Evolutionary conservation across 768 basidiomycete species (phyloP), one percentile per base, ranked within the genome.

Genomic region (Tubosaeta sp.): DNA sequence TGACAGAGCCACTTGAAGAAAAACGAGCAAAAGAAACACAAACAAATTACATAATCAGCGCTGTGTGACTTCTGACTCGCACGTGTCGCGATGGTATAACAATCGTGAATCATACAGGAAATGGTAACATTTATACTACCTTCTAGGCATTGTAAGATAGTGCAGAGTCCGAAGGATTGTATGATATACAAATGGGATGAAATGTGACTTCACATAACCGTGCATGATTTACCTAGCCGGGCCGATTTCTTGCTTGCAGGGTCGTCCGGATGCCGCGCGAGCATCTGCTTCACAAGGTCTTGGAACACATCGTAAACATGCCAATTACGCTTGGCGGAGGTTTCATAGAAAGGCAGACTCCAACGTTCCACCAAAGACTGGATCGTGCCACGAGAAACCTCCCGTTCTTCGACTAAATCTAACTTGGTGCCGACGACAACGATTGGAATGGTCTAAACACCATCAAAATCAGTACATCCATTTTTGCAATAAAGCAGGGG

Each of bases 381-480:
- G 32, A 91, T 86, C 0, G 80, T 81, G 38, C 65, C 72, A 43
- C 77, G 74, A 16, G 82, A 80, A 6, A 94, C 87, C 64, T 92
- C 88, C 31, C 92, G 80, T 66, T 94, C 91, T 53, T 79, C 83
- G 26, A 79, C 79, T 35, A 94, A 78, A 65, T 94, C 92, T 38
- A 86, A 74, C 66, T 92, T 91, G 29, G 91, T 92, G 39, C 91
- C 91, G 9, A 91, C 91, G 14, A 93, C 79, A 11, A 92, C 86
- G 56, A 94, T 88, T 9, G 91, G 92, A 17, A 91, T 71, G 29
- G 71, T 72, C 83, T 87, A 50, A 11, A 56, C 32, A 37, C 42
- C 35, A 42, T 45, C 19, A 34, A 7, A 27, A 9, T 64, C 26
- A 65, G 45, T 31, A 50, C 42, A 2, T 34, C 14, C 7, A 34